phyloP scores from a whole-genome alignment of 208 protist genomes.

The Leishmania tarentolae region DNA sequence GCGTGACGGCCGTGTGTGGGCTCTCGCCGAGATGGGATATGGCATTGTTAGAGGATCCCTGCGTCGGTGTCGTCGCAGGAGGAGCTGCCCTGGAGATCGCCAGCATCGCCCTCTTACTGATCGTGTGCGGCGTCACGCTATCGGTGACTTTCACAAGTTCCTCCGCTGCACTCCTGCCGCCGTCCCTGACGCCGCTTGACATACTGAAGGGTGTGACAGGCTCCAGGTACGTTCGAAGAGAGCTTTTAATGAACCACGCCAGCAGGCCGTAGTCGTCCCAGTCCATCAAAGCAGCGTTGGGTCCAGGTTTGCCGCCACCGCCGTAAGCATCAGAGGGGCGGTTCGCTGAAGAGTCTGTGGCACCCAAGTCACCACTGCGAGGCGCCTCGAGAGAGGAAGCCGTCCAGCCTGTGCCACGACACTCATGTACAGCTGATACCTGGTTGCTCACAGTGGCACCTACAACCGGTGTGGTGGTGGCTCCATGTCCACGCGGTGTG shows the following conservation, averaged over 20 bases:
- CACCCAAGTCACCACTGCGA: background rate
- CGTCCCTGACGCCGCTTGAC: background rate
- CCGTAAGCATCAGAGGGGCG: background rate
- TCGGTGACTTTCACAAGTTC: background rate
- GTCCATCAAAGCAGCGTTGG: background rate
- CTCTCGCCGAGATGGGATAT: background rate
- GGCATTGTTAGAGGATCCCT: background rate
- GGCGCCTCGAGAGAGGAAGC: background rate
- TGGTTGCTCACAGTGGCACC: background rate
- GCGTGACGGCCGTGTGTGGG: background rate
- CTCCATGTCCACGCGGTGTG: background rate
- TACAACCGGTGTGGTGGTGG: background rate
- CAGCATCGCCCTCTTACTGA: background rate
- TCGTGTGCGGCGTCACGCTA: background rate
- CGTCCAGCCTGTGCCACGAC: background rate
- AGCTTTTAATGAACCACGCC: background rate
- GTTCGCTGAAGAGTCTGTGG: background rate
- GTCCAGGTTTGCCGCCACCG: background rate
- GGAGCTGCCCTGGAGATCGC: background rate
- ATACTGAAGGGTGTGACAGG: background rate
- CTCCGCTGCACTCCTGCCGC: background rate
- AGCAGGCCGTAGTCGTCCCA: constrained; percentile 27
- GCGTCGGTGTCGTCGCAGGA: background rate
- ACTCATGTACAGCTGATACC: background rate
- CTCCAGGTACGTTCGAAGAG: background rate